phyloP scores from a whole-genome alignment of 192 early-diverging fungal genomes.

The Backusella sp. region DNA sequence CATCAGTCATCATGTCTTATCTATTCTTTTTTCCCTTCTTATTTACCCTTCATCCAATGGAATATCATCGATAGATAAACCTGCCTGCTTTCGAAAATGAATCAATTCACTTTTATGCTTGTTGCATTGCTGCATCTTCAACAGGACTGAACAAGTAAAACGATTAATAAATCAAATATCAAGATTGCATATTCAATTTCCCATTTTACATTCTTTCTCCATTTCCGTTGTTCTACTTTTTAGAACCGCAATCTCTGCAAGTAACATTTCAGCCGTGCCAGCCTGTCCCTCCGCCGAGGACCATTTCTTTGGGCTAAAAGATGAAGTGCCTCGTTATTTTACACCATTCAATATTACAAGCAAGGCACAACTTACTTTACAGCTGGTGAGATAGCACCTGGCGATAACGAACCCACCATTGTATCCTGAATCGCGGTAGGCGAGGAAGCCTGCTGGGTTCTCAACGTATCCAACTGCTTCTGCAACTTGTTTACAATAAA shows the following conservation, averaged over 20 bases:
- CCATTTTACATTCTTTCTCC: constrained; percentile 36
- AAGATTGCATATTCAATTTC: not conserved
- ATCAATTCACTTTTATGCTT: constrained; percentile 25
- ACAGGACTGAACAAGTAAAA: not conserved
- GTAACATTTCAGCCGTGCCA: constrained; percentile 24
- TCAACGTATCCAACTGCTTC: constrained; percentile 68
- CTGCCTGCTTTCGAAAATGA: constrained; percentile 14
- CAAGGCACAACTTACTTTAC: not conserved
- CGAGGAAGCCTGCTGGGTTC: constrained; percentile 23
- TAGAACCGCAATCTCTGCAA: constrained; percentile 25
- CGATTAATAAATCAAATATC: too few species aligned
- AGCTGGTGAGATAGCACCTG: constrained; percentile 7
- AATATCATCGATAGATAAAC: constrained; percentile 28
- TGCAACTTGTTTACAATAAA: constrained; percentile 87
- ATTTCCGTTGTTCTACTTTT: constrained; percentile 27
- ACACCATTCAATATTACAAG: not conserved
- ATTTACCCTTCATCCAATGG: constrained; percentile 28
- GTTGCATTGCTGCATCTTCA: constrained; percentile 23
- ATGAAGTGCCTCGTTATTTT: not conserved
- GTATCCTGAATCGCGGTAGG: constrained; percentile 2
- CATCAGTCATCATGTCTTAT: not conserved
- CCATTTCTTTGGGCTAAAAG: constrained; percentile 26
- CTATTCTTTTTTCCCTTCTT: not conserved
- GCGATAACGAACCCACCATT: constrained; percentile 6
- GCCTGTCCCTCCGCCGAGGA: not conserved